Evolutionary conservation across 441 rosid species (phyloP).

Genomic region (Euphorbia schlechtendalii): DNA sequence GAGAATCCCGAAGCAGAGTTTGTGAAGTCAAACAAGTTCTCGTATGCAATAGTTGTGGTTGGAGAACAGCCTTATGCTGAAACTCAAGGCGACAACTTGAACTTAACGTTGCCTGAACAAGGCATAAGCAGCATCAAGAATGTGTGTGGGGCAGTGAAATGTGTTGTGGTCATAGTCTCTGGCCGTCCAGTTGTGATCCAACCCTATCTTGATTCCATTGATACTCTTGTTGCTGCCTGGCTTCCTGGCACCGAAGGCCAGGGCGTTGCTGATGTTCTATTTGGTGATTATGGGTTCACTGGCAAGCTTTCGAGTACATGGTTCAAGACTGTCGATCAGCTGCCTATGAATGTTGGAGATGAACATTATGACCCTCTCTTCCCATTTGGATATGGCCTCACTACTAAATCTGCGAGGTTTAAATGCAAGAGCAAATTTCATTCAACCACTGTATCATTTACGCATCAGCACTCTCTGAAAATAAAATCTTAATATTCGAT

Average conservation of each 20-base stretch:
- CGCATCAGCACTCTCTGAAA: too few species aligned
- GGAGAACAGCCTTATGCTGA: slow-evolving; percentile 67
- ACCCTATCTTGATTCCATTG: slow-evolving; percentile 34
- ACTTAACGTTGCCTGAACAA: slow-evolving; percentile 45
- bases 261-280: slow-evolving; percentile 59
- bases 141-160: slow-evolving; percentile 47
- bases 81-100: slow-evolving; percentile 45
- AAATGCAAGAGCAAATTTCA: too few species aligned
- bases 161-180: slow-evolving; percentile 43
- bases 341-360: slow-evolving; percentile 71
- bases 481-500: too few species aligned
- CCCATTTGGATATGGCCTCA: slow-evolving; percentile 56
- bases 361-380: slow-evolving; percentile 56
- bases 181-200: slow-evolving; percentile 56
- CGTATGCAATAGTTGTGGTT: slow-evolving; percentile 50
- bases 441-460: too few species aligned
- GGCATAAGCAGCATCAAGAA: slow-evolving; percentile 43
- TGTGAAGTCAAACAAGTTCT: slow-evolving; percentile 38
- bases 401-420: slow-evolving; percentile 28
- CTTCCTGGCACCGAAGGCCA: slow-evolving; percentile 66
- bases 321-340: slow-evolving; percentile 63
- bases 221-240: slow-evolving; percentile 63
- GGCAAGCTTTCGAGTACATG: slow-evolving; percentile 58
- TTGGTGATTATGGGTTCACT: slow-evolving; percentile 57
- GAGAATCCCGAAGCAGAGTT: slow-evolving; percentile 35